These are phyloP conservation scores for Colletotrichum filicis DNA, from an alignment of 2,329 filamentous ascomycete genomes.

Conservation along the genomic window DNA sequence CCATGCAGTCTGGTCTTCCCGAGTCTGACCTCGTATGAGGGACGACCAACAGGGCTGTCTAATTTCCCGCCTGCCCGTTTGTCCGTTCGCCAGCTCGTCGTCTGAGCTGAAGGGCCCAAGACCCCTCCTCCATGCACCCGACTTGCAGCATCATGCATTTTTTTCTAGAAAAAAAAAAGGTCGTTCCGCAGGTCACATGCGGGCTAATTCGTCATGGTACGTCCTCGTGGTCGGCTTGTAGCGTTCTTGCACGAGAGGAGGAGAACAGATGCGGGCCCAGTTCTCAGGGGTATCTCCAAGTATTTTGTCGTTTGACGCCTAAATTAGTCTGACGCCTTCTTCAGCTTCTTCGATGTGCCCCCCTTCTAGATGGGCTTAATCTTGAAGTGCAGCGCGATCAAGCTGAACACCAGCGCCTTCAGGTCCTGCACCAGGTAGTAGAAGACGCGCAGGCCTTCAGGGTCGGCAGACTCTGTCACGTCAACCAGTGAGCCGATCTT, in stretches of 20 bases:
- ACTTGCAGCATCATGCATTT: slow-evolving; percentile 18
- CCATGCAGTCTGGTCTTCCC: neutral
- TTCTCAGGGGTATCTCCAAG: slow-evolving; percentile 40
- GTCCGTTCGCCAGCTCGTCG: slow-evolving; percentile 28
- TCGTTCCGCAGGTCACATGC: slow-evolving; percentile 19
- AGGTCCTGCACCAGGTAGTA: slow-evolving; percentile 99
- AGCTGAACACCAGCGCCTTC: slow-evolving; percentile 94
- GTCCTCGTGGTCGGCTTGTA: slow-evolving; percentile 9
- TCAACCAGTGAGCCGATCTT: slow-evolving; percentile 98
- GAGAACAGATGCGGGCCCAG: neutral
- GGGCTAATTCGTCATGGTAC: slow-evolving; percentile 21
- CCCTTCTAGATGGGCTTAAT: slow-evolving; percentile 76
- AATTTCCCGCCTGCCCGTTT: slow-evolving; percentile 13
- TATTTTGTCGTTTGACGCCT: slow-evolving; percentile 21
- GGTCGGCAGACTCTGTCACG: slow-evolving; percentile 94
- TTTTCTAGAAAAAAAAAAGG: neutral
- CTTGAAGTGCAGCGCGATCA: slow-evolving; percentile 98
- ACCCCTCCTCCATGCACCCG: slow-evolving; percentile 21
- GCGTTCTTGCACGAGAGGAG: neutral
- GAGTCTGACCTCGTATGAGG: slow-evolving; percentile 17
- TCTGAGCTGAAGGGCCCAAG: slow-evolving; percentile 32
- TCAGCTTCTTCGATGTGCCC: neutral
- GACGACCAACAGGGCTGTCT: neutral
- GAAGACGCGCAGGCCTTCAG: slow-evolving; percentile 95
- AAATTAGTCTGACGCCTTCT: neutral